phyloP scores from a whole-genome alignment of 1,284 basidiomycete genomes.

The Fomitopsis betulina region DNA sequence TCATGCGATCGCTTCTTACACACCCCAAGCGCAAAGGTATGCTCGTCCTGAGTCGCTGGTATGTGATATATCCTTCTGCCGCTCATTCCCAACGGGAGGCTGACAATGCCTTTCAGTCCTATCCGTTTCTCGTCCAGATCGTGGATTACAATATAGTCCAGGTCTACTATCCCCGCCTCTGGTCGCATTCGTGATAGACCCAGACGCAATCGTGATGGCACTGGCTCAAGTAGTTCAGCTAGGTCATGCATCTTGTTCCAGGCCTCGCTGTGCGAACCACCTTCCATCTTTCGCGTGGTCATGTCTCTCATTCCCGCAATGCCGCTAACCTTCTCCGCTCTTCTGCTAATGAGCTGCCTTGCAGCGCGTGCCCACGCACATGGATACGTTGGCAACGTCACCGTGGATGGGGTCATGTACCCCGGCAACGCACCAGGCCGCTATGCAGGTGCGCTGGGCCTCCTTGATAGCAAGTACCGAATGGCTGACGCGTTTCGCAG shows the following conservation, averaged over 20 bases:
- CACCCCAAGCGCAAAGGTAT: neutral
- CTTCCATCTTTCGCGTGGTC: neutral
- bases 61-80: neutral
- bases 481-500: neutral
- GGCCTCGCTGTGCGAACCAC: slow-evolving; percentile 1
- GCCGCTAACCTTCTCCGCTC: neutral
- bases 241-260: neutral
- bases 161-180: neutral
- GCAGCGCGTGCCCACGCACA: slow-evolving; percentile 59
- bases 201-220: neutral
- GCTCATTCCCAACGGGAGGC: neutral
- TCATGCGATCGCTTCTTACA: too few species aligned
- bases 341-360: slow-evolving; percentile 35
- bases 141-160: neutral
- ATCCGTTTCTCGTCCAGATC: neutral
- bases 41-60: neutral
- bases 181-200: neutral
- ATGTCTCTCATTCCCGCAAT: neutral
- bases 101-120: neutral
- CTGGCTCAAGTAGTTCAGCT: neutral
- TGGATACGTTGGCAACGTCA: slow-evolving; percentile 14
- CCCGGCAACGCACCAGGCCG: slow-evolving; percentile 12
- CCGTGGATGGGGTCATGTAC: slow-evolving; percentile 17
- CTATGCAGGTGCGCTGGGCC: slow-evolving; percentile 1
- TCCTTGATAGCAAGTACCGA: neutral